Evolutionary conservation across 306 rosid species (phyloP).

Genomic region (Sesbania bispinosa): DNA sequence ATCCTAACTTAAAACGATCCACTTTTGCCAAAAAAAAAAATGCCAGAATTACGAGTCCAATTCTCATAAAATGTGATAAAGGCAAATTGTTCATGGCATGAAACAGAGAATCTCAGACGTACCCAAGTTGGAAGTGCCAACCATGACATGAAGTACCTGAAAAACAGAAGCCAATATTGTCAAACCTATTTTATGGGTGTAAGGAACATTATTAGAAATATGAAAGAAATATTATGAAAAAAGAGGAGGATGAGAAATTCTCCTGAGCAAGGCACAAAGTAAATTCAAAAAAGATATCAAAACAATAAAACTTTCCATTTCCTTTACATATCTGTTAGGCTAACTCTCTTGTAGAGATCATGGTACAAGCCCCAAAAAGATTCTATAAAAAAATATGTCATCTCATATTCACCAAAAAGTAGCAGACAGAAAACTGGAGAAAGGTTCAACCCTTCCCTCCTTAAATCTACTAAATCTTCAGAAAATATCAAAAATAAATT

Average conservation of each 20-base stretch:
- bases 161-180: no score
- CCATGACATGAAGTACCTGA: slow-evolving; percentile 72
- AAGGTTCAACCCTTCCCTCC: not conserved
- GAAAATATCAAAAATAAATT: not conserved
- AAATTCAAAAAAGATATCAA: not conserved
- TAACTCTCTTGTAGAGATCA: not conserved
- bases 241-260: no score
- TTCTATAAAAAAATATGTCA: not conserved
- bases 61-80: not conserved
- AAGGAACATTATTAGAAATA: no score
- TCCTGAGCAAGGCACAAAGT: not conserved
- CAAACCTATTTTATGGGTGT: no score
- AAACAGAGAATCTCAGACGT: slow-evolving; percentile 26
- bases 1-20: slow-evolving; percentile 2
- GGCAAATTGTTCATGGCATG: not conserved
- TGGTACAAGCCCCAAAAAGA: not conserved
- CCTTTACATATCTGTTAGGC: not conserved
- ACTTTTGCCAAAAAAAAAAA: not conserved
- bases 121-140: slow-evolving; percentile 68
- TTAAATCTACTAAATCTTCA: not conserved
- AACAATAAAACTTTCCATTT: not conserved
- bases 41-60: not conserved
- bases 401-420: not conserved
- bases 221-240: no score
- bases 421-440: not conserved